Conservation (phyloP, 2,329 filamentous ascomycete species). For the Hypoxylon sp. region DNA sequence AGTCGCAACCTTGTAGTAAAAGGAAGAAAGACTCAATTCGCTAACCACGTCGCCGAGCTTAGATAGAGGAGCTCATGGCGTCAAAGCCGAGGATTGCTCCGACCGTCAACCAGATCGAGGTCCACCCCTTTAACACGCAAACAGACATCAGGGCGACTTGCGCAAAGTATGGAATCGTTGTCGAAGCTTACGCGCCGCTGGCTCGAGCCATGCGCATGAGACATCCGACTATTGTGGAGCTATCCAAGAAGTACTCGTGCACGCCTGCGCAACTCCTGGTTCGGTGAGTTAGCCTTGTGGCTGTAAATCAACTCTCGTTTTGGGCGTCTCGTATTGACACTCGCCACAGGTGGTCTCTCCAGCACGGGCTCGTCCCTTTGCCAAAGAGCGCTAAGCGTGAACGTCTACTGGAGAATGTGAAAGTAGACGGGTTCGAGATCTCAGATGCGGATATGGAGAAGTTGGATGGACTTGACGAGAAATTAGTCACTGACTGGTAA, state of each 20-base stretch:
- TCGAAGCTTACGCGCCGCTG: slow-evolving; percentile 86
- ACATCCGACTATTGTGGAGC: slow-evolving; percentile 72
- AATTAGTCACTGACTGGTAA: slow-evolving; percentile 78
- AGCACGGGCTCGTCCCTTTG: slow-evolving; percentile 79
- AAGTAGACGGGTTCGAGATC: slow-evolving; percentile 73
- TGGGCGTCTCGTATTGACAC: slow-evolving; percentile 6
- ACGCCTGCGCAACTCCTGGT: slow-evolving; percentile 82
- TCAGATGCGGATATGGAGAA: slow-evolving; percentile 72
- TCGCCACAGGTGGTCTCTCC: slow-evolving; percentile 76
- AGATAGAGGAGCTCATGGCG: slow-evolving; percentile 78
- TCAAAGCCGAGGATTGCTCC: slow-evolving; percentile 74
- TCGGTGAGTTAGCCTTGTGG: slow-evolving; percentile 54
- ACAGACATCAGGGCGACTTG: slow-evolving; percentile 76
- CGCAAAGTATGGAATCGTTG: slow-evolving; percentile 74
- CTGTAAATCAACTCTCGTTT: background rate
- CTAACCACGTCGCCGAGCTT: slow-evolving; percentile 16
- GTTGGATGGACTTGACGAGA: slow-evolving; percentile 78
- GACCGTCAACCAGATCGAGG: slow-evolving; percentile 84
- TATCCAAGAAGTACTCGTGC: slow-evolving; percentile 78
- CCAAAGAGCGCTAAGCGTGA: slow-evolving; percentile 78
- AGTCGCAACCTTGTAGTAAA: slow-evolving; percentile 52
- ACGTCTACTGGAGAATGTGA: slow-evolving; percentile 75
- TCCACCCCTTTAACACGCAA: slow-evolving; percentile 86
- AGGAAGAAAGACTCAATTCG: background rate
- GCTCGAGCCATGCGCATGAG: slow-evolving; percentile 79